These are phyloP conservation scores for Xylaria venustula DNA, from an alignment of 495 filamentous ascomycete genomes.

Conservation along the genomic window DNA sequence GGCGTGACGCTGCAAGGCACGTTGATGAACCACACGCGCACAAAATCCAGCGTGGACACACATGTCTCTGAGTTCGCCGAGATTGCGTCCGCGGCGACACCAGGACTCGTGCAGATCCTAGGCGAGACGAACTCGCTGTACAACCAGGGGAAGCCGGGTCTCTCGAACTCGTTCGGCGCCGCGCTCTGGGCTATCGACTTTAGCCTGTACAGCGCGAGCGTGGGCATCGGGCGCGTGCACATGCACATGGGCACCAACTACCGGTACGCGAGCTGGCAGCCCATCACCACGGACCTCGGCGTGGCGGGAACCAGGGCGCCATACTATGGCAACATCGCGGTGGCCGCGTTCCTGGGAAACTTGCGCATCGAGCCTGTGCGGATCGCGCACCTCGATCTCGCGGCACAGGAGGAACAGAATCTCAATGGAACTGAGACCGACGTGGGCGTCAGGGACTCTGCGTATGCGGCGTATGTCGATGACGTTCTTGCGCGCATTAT, in stretches of 20 bases:
- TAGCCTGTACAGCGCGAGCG: slow-evolving; percentile 57
- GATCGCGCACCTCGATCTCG: slow-evolving; percentile 45
- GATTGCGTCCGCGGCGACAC: slow-evolving; percentile 28
- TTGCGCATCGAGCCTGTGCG: slow-evolving; percentile 26
- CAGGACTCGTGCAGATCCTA: slow-evolving; percentile 56
- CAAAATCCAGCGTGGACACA: slow-evolving; percentile 45
- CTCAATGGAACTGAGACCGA: not conserved
- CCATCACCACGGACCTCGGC: slow-evolving; percentile 51
- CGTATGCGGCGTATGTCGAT: slow-evolving; percentile 59
- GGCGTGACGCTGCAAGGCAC: slow-evolving; percentile 65
- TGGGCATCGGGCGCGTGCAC: slow-evolving; percentile 58
- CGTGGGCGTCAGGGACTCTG: slow-evolving; percentile 44
- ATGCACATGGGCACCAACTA: slow-evolving; percentile 69
- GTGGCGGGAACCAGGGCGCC: slow-evolving; percentile 61
- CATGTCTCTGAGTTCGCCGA: slow-evolving; percentile 47
- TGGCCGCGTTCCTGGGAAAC: slow-evolving; percentile 55
- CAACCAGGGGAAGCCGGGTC: slow-evolving; percentile 59
- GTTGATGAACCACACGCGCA: slow-evolving; percentile 65
- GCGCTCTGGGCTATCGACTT: slow-evolving; percentile 71
- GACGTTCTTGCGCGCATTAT: slow-evolving; percentile 46
- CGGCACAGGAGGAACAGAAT: not conserved
- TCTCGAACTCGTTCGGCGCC: slow-evolving; percentile 69
- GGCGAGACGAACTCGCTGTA: slow-evolving; percentile 67
- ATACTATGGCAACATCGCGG: slow-evolving; percentile 65
- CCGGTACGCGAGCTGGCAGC: slow-evolving; percentile 58